Base-by-base conservation (phyloP, 208 protist species). In the Porcisia deanei region DNA sequence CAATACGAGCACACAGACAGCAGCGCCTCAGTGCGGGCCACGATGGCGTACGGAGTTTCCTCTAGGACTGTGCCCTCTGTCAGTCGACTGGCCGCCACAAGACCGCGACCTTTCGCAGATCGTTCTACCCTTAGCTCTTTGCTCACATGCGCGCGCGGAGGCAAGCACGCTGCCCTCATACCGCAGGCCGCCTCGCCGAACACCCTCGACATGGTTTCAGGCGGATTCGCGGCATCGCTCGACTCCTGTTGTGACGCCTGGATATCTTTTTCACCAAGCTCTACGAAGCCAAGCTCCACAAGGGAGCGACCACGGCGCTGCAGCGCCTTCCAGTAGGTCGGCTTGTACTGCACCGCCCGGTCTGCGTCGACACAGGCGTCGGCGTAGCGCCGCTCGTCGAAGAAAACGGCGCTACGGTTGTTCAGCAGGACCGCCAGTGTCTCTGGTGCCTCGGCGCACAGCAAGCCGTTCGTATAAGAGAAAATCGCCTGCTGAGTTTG, bases 1-100 rank as follows among this genome's bases (percentile, higher is more conserved):
- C 92, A 96, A 72, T 91, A 94, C 63, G 85, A 88, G 83, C 94
- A 97, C 34, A 85, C 84, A 2, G 85, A 85, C 41, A 94, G 77
- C 78, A 94, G 81, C 66, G 82, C 76, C 82, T 96, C 94, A 34
- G 84, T 84, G 60, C 91, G 88, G 20, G 89, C 74, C 37, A 85
- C 86, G 64, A 88, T 61, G 1, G 89, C 91, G 71, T 86, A 87
- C 41, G 94, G 91, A 20, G 79, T 89, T 67, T 97, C 91, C 10
- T 75, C 83, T 9, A 96, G 71, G 20, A 97, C 71, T 25, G 67
- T 66, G 5, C 91, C 89, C 18, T 81, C 75, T 9, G 85, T 76
- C 58, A 97, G 25, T 25, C 81, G 85, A 5, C 22, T 78, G 57
- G 70, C 77, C 58, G 90, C 85, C 20, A 76, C 66, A 14, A 94